Evolutionary conservation across 2,329 filamentous ascomycete species (phyloP).

Genomic region (Venturia carpophila): DNA sequence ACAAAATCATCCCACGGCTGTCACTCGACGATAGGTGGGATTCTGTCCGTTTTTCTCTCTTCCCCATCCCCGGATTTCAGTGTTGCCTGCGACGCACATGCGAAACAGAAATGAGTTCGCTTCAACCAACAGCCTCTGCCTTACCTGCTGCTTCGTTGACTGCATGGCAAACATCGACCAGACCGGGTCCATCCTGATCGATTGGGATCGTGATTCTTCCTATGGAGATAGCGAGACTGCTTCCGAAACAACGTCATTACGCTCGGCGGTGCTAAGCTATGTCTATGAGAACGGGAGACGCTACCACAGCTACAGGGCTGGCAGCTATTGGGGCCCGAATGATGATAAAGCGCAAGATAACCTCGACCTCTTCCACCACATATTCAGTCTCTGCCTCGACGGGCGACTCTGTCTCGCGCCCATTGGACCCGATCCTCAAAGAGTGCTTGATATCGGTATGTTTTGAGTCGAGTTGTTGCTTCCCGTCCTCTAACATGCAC

Average conservation of each 20-base stretch:
- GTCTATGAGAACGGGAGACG: constrained; percentile 19
- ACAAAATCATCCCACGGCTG: background rate
- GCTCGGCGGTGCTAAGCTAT: constrained; percentile 11
- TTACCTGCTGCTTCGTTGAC: background rate
- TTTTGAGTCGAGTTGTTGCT: background rate
- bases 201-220: constrained; percentile 16
- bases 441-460: constrained; percentile 19
- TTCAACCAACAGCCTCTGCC: background rate
- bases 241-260: constrained; percentile 17
- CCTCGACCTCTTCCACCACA: constrained; percentile 18
- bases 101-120: background rate
- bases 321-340: constrained; percentile 19
- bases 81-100: background rate
- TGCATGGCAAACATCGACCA: constrained; percentile 12
- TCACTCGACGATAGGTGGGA: background rate
- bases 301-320: constrained; percentile 18
- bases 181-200: constrained; percentile 14
- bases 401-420: constrained; percentile 35
- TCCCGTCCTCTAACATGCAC: background rate
- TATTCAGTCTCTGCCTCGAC: constrained; percentile 22
- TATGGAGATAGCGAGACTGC: constrained; percentile 15
- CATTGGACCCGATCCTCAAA: constrained; percentile 26
- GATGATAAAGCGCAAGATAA: constrained; percentile 19
- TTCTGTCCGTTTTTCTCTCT: background rate
- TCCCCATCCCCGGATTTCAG: constrained; percentile 7